A percentile compares a stretch with the other conserved stretches of the same genome.
Evolutionary conservation across 2,329 filamentous ascomycete genomes (phyloP).

Genomic region (Verticillium nonalfalfae): DNA sequence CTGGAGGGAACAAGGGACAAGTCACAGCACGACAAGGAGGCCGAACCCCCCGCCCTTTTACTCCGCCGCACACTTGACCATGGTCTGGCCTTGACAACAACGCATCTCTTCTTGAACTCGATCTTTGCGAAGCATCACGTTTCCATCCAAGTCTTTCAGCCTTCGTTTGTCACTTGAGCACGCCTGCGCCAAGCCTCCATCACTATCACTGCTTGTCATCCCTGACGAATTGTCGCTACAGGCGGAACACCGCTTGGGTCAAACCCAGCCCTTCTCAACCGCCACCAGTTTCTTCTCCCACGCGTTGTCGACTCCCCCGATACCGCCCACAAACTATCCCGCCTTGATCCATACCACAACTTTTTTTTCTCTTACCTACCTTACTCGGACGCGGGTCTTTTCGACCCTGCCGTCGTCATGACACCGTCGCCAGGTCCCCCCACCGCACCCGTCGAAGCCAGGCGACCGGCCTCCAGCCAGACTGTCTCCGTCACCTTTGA

Average conservation of each 20-base stretch:
- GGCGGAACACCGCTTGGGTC: background rate
- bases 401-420: conserved; percentile 20
- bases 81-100: background rate
- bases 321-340: background rate
- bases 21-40: background rate
- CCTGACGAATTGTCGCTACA: background rate
- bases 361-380: background rate
- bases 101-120: background rate
- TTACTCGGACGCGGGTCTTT: background rate
- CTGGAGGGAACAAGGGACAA: background rate
- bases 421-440: conserved; percentile 24
- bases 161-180: background rate
- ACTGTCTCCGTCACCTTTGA: conserved; percentile 42
- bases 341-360: background rate
- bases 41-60: background rate
- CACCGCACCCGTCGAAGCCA: conserved; percentile 12
- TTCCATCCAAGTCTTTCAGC: background rate
- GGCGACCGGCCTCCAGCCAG: conserved; percentile 29
- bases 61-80: background rate
- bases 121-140: background rate
- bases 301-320: background rate
- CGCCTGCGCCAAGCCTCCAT: background rate
- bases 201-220: background rate
- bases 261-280: background rate
- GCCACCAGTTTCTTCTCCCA: background rate